Base-by-base conservation (phyloP, 1,284 basidiomycete species). In the Anthracocystis setariae region DNA sequence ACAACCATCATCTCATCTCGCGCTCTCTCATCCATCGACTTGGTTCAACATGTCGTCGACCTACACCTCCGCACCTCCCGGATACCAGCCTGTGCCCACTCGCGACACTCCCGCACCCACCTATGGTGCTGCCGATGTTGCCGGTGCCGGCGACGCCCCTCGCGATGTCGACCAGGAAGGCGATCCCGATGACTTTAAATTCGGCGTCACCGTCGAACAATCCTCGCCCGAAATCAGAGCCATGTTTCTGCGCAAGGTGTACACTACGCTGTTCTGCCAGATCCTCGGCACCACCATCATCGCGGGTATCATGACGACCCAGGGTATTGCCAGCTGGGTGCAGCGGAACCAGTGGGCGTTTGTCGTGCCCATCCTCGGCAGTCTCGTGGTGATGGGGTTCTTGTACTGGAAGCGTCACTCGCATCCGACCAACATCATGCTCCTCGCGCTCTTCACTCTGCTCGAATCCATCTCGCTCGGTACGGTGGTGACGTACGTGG, bases 381-480 rank as follows among this genome's bases (percentile, higher is more conserved):
- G 90, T 18, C 83, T 94, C 39, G 82, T 91, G 77, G 90, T 89
- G 67, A 88, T 94, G 43, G 89, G 89, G 4, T 83, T 92, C 43
- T 85, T 93, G 15, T 93, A 88, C 85, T 93, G 90, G 90, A 93
- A 94, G 84, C 89, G 92, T 64, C 91, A 93, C 84, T 89, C 87
- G 80, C 89, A 92, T 81, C 92, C 93, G 15, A 85, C 87, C 82
- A 95, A 95, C 84, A 86, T 93, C 51, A 85, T 90, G 48, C 85
- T 94, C 15, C 86, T 95, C 37, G 87, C 88, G 23, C 87, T 89
- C 0, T 79, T 79, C 43, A 81, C 77, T 17, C 27, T 72, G 4
- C 58, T 81, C 37, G 80, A 81, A 38, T 66, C 73, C 2, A 33
- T 80, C 46, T 64, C 90, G 1, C 85, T 95, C 52, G 92, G 92